Conservation (phyloP, 164 flowering plant genomes). For the Stephania cephalantha region DNA sequence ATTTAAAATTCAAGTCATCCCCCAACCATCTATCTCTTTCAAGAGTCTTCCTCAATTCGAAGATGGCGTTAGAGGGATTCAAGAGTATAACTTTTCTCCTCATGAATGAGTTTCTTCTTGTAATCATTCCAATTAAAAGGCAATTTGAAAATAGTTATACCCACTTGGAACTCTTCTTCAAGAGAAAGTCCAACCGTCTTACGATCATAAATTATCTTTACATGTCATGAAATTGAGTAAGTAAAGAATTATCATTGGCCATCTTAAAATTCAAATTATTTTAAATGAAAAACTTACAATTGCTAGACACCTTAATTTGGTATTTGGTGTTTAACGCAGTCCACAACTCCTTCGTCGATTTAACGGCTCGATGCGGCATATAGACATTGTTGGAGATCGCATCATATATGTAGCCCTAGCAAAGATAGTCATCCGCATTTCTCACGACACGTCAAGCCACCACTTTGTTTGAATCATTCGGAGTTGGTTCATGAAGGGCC, state of each 20-base stretch:
- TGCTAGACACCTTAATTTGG: constrained; percentile 1
- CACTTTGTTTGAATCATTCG: no score
- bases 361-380: background rate
- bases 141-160: background rate
- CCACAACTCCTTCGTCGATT: background rate
- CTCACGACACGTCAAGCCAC: no score
- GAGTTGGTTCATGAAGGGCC: no score
- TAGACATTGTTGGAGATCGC: background rate
- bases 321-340: background rate
- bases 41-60: no score
- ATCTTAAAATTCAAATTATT: background rate
- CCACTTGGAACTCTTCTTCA: background rate
- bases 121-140: background rate
- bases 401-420: background rate
- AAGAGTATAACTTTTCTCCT: no score
- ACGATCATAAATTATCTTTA: constrained; percentile 1
- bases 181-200: background rate
- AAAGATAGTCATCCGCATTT: no score
- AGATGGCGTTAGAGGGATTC: no score
- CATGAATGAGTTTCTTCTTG: no score
- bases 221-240: background rate
- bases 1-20: no score
- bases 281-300: background rate
- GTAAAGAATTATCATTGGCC: background rate
- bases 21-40: no score